Base-by-base conservation (phyloP, 805 yeast genomes). In the Candida mattraensis region DNA sequence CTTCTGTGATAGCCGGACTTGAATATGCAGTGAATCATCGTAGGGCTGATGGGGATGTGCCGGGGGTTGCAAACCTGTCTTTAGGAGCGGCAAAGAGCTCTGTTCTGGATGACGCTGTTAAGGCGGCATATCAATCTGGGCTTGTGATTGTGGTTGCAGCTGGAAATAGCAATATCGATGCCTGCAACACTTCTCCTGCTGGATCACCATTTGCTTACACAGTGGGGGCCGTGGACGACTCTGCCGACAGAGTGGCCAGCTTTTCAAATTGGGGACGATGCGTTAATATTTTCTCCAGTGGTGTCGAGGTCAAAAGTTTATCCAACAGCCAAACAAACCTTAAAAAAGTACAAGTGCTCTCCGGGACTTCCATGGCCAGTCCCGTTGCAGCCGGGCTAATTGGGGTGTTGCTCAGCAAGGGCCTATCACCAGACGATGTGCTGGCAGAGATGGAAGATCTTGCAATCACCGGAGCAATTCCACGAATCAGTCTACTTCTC, bases 261-360 rank as follows among this genome's bases (percentile, higher is more conserved):
- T 89, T 91, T 51, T 76, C 93, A n/a, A 89, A 91, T 54, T 86
- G 89, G 88, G 97, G 98, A 0, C 66, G 69, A n/a, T 91, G 97
- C 59, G 94, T 89, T 6, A 87, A 87, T 53, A 68, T 87, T 1
- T 83, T 85, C 61, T 87, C 96, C 0, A 76, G 91, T 30, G 98
- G 98, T 0, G 80, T 80, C 0, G 64, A 66, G 11, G 81, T 87
- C 3, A 63, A 67, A 18, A 81, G 89, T 36, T 66, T 82, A 10
- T 67, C 75, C 8, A 64, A 64, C 24, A 47, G 53, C 20, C 47
- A 56, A 15, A 28, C 34, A 10, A 32, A 48, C 13, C 31, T 37
- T 17, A 44, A 33, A 5, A 33, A 38, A 7, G 42, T 45, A 3
- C 63, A 73, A 6, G 57, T 57, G 3, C 63, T 78, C 50, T 76